phyloP scores from a whole-genome alignment of 2,329 filamentous ascomycete genomes.

The Teratosphaeriaceae sp. region DNA sequence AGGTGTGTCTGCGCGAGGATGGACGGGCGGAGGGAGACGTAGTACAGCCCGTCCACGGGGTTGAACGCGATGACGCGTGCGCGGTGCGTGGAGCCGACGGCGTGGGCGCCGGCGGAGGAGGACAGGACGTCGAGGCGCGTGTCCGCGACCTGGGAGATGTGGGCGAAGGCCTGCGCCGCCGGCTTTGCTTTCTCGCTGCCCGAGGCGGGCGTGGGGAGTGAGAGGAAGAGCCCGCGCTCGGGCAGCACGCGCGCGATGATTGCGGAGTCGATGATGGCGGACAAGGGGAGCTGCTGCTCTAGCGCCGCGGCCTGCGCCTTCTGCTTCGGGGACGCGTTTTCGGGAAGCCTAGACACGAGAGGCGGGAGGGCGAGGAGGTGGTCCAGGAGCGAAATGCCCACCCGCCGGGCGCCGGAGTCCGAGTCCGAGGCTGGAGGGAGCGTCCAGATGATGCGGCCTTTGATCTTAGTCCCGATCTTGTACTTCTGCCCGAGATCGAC shows the following conservation, averaged over 20 bases:
- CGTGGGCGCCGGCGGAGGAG: slow-evolving; percentile 68
- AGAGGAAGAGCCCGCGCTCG: slow-evolving; percentile 73
- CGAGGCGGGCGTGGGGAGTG: too few relatives aligned
- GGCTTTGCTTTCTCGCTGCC: not conserved
- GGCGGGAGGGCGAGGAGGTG: slow-evolving; percentile 64
- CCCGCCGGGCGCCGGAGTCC: slow-evolving; percentile 64
- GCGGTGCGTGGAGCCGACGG: slow-evolving; percentile 69
- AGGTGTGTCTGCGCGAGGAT: slow-evolving; percentile 84
- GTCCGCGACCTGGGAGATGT: slow-evolving; percentile 89
- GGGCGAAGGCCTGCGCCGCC: slow-evolving; percentile 61
- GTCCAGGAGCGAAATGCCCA: slow-evolving; percentile 83
- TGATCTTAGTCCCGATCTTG: slow-evolving; percentile 77
- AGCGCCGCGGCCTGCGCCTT: slow-evolving; percentile 20
- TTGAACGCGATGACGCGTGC: slow-evolving; percentile 84
- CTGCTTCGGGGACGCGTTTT: slow-evolving; percentile 22
- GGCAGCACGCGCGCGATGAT: slow-evolving; percentile 74
- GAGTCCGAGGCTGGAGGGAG: too few relatives aligned
- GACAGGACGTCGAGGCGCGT: slow-evolving; percentile 80
- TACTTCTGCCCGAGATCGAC: slow-evolving; percentile 69
- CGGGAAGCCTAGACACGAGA: slow-evolving; percentile 31
- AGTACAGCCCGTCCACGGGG: slow-evolving; percentile 74
- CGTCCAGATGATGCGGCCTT: slow-evolving; percentile 80
- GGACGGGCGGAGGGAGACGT: slow-evolving; percentile 75
- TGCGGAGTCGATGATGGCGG: slow-evolving; percentile 68
- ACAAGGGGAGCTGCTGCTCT: slow-evolving; percentile 57